Percentiles rank a stretch among this genome's conserved stretches.
These are phyloP conservation scores for Aspergillus oerlinghausenensis DNA, from an alignment of 2,329 filamentous ascomycete genomes.

Conservation along the genomic window DNA sequence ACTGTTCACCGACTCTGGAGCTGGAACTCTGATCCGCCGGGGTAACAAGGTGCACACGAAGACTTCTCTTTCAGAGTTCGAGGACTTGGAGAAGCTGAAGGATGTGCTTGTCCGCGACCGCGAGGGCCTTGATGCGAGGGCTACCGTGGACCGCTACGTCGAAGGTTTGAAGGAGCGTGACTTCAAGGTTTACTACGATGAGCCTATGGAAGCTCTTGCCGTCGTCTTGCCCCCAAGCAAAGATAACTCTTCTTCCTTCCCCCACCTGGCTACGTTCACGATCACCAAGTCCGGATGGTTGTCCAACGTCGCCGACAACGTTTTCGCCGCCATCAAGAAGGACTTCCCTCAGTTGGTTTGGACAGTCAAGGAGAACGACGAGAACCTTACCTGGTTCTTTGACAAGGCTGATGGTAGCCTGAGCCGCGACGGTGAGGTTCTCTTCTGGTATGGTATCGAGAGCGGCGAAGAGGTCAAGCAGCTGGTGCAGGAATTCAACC, in stretches of 20 bases:
- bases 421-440: constrained; percentile 76
- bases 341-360: constrained; percentile 87
- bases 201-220: constrained; percentile 85
- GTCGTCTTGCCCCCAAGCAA: constrained; percentile 74
- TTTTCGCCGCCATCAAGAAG: constrained; percentile 89
- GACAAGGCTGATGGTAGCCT: constrained; percentile 94
- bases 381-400: constrained; percentile 97
- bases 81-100: constrained; percentile 72
- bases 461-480: constrained; percentile 74
- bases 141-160: constrained; percentile 82
- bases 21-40: constrained; percentile 84
- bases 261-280: constrained; percentile 82
- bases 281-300: constrained; percentile 95
- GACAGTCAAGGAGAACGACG: constrained; percentile 94
- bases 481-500: constrained; percentile 78
- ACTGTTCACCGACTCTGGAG: constrained; percentile 91
- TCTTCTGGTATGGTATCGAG: constrained; percentile 94
- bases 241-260: constrained; percentile 55
- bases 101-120: constrained; percentile 75
- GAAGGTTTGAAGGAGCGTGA: constrained; percentile 69
- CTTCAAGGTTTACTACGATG: constrained; percentile 93
- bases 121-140: constrained; percentile 73
- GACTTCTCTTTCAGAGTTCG: constrained; percentile 67
- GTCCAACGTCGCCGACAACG: constrained; percentile 90
- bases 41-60: constrained; percentile 83